These are phyloP conservation scores for Aspergillus sp. DNA, from an alignment of 2,329 filamentous ascomycete genomes.

Conservation along the genomic window DNA sequence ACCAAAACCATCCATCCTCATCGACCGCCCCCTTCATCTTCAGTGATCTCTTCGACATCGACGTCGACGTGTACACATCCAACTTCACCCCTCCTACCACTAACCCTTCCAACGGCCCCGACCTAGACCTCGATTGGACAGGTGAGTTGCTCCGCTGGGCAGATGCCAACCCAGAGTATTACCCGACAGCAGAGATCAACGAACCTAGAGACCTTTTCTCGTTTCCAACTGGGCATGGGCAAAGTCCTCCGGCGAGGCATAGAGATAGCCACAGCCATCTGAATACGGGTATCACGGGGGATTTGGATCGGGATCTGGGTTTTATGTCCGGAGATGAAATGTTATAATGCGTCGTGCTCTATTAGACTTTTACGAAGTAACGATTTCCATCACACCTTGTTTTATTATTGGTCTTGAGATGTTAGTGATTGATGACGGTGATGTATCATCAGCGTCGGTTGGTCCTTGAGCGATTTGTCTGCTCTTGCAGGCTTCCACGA, in stretches of 20 bases:
- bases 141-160: slow-evolving; percentile 34
- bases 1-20: neutral
- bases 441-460: too few species aligned
- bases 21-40: slow-evolving; percentile 17
- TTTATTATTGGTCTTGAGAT: neutral
- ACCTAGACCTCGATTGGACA: slow-evolving; percentile 38
- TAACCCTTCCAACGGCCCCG: slow-evolving; percentile 18
- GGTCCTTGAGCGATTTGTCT: too few species aligned
- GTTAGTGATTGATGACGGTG: neutral
- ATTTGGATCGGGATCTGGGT: slow-evolving; percentile 44
- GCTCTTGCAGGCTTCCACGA: too few species aligned
- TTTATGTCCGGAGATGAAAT: slow-evolving; percentile 35
- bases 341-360: slow-evolving; percentile 23
- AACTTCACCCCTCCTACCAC: slow-evolving; percentile 20
- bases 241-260: slow-evolving; percentile 11
- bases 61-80: slow-evolving; percentile 30
- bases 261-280: slow-evolving; percentile 15
- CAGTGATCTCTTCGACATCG: slow-evolving; percentile 28
- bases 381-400: neutral
- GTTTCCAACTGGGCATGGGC: slow-evolving; percentile 26
- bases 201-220: slow-evolving; percentile 26
- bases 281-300: slow-evolving; percentile 38
- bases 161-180: slow-evolving; percentile 22
- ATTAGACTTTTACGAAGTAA: neutral
- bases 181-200: slow-evolving; percentile 10